These are phyloP conservation scores for Westerdykella sp. DNA, from an alignment of 2,329 filamentous ascomycete genomes.

Conservation along the genomic window DNA sequence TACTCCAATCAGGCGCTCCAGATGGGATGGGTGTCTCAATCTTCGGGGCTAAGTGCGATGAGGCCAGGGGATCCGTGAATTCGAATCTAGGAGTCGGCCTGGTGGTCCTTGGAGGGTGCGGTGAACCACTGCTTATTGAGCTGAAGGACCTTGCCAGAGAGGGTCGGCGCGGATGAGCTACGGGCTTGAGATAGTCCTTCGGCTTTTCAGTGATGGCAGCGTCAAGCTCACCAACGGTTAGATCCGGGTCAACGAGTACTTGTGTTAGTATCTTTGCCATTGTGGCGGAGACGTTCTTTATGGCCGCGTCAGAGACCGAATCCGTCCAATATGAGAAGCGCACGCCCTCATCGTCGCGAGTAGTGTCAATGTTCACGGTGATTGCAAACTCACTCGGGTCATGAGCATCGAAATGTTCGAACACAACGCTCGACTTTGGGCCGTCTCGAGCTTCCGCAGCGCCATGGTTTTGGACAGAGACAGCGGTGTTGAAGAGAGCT, in stretches of 20 bases:
- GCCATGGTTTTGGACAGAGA: slow-evolving; percentile 31
- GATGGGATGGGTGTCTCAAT: slow-evolving; percentile 4
- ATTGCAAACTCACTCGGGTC: slow-evolving; percentile 31
- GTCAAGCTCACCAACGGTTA: slow-evolving; percentile 24
- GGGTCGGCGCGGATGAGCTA: slow-evolving; percentile 1
- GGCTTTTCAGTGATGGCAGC: slow-evolving; percentile 12
- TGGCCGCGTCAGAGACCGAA: slow-evolving; percentile 22
- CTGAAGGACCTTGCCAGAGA: not conserved
- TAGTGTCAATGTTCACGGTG: slow-evolving; percentile 29
- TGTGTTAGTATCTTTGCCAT: slow-evolving; percentile 23
- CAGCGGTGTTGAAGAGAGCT: slow-evolving; percentile 45
- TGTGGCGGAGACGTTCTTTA: slow-evolving; percentile 19
- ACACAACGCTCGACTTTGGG: slow-evolving; percentile 14
- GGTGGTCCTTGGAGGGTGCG: slow-evolving; percentile 2
- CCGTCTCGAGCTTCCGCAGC: slow-evolving; percentile 4
- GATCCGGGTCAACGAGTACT: slow-evolving; percentile 15
- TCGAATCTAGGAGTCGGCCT: slow-evolving; percentile 14
- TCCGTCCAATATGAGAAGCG: slow-evolving; percentile 31
- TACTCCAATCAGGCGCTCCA: slow-evolving; percentile 21
- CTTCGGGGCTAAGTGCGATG: slow-evolving; percentile 4
- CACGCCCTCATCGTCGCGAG: slow-evolving; percentile 24
- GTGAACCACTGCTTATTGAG: not conserved
- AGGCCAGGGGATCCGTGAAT: slow-evolving; percentile 9
- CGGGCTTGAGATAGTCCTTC: not conserved
- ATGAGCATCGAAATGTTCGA: slow-evolving; percentile 24